Base-by-base conservation (phyloP, 148 eudicot genomes). In the Cornus florida region DNA sequence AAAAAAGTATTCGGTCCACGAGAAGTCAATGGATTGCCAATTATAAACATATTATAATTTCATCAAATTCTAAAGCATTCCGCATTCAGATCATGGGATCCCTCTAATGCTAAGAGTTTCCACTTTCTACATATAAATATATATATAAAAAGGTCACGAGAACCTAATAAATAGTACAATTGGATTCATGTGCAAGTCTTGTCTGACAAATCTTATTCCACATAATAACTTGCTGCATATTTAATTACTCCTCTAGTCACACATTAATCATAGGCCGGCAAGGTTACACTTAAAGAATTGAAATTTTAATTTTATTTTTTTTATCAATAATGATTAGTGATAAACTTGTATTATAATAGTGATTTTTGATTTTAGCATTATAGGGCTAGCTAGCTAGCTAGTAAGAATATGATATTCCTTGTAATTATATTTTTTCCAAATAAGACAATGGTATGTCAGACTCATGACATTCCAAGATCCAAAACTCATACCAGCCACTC, bases 381-480 rank as follows among this genome's bases (percentile, higher is more conserved):
- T 12, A 72, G 60, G 59, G 33, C 7, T 4, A 28, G 28, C 28
- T 28, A 28, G 28, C 28, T 28, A 28, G 28, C 28, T 28, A 1
- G 33, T 72, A 48, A 11, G 75, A 72, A 72, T 31, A 8, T 38
- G 0, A 28, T 67, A 70, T 8, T 70, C 28, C 20, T n/a, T 13
- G 46, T 72, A 10, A 22, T 50, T 72, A n/a, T 3, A 6, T 23
- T 24, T 0, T 3, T 28, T 2, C 14, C 38, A 72, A 46, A 24
- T 48, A 72, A 38, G 75, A 77, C 75, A 79, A 56, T 71, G 13
- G 60, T 41, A 62, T 28, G 48, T 59, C 43, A 48, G 50, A 31
- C 43, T 66, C 75, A 57, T 64, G 22, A 59, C 67, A 72, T 62
- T 7, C 70, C 70, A 59, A 76, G 74, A 73, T 77, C 67, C 76